Conservation (phyloP, 2,329 filamentous ascomycete species). For the Scopulariopsis brevicaulis region DNA sequence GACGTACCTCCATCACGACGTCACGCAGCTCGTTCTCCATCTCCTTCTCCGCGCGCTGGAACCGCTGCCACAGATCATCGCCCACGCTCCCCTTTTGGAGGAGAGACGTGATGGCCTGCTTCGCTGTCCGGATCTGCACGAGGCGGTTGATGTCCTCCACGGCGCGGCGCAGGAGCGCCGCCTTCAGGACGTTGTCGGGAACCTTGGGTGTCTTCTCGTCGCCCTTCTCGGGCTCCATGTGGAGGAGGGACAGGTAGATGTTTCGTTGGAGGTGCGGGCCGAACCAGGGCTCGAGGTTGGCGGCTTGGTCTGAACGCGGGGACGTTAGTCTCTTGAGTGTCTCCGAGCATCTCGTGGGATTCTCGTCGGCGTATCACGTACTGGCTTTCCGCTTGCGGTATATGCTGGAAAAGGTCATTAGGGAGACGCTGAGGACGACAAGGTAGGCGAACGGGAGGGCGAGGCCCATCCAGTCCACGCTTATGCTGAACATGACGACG, state of each 20-base stretch:
- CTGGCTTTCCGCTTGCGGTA: slow-evolving; percentile 87
- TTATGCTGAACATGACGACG: slow-evolving; percentile 35
- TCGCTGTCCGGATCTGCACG: slow-evolving; percentile 77
- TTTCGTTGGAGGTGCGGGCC: slow-evolving; percentile 82
- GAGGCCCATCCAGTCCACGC: slow-evolving; percentile 72
- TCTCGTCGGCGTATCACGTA: slow-evolving; percentile 27
- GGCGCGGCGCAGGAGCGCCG: slow-evolving; percentile 78
- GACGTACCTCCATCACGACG: slow-evolving; percentile 78
- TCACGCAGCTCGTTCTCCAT: slow-evolving; percentile 94
- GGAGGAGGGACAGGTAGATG: slow-evolving; percentile 84
- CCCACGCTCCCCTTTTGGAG: slow-evolving; percentile 87
- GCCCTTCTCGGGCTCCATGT: slow-evolving; percentile 54
- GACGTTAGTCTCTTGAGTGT: slow-evolving; percentile 8
- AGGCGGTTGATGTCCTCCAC: slow-evolving; percentile 90
- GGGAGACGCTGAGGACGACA: slow-evolving; percentile 71
- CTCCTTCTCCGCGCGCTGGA: slow-evolving; percentile 87
- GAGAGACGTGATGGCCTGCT: slow-evolving; percentile 73
- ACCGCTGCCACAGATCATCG: slow-evolving; percentile 91
- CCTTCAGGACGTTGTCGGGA: slow-evolving; percentile 77
- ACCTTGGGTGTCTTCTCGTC: slow-evolving; percentile 58
- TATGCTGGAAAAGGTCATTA: slow-evolving; percentile 84
- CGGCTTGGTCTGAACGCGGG: slow-evolving; percentile 50
- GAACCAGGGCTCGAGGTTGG: slow-evolving; percentile 91
- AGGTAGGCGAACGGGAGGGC: slow-evolving; percentile 84
- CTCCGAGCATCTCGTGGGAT: not conserved